Evolutionary conservation across 1,139 yeast species (phyloP).

Genomic region (Pichia sp.): DNA sequence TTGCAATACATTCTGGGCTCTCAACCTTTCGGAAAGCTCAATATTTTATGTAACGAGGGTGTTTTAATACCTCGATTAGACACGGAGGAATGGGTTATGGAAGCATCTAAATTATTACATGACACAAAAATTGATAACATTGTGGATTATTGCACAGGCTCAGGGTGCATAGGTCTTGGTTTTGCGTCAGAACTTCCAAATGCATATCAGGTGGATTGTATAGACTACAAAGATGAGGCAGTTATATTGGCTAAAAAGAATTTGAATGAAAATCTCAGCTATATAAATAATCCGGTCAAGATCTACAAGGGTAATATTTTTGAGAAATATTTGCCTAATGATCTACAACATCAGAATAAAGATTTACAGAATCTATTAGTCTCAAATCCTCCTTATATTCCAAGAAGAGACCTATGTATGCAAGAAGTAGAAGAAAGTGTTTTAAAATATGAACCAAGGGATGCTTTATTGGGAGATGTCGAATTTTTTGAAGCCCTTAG

Average conservation of each 20-base stretch:
- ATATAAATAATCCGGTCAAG: background rate
- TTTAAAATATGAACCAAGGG: slow-evolving; percentile 61
- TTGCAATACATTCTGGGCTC: slow-evolving; percentile 78
- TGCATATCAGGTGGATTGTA: slow-evolving; percentile 41
- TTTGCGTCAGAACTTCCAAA: slow-evolving; percentile 34
- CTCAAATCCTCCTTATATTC: slow-evolving; percentile 90
- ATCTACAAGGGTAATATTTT: slow-evolving; percentile 21
- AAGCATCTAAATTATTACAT: slow-evolving; percentile 36
- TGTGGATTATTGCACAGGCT: slow-evolving; percentile 82
- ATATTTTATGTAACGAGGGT: slow-evolving; percentile 53
- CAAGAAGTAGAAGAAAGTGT: slow-evolving; percentile 48
- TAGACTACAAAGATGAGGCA: slow-evolving; percentile 62
- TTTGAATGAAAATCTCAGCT: slow-evolving; percentile 18
- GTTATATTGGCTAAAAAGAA: slow-evolving; percentile 49
- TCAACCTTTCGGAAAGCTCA: slow-evolving; percentile 80
- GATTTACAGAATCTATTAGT: slow-evolving; percentile 49
- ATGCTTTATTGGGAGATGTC: slow-evolving; percentile 72
- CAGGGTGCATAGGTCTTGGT: slow-evolving; percentile 78
- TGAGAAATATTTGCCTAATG: slow-evolving; percentile 33
- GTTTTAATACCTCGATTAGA: slow-evolving; percentile 93
- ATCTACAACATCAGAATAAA: background rate
- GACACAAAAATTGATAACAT: slow-evolving; percentile 28
- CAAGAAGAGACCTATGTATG: slow-evolving; percentile 41
- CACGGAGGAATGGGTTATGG: slow-evolving; percentile 83
- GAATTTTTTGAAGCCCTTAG: slow-evolving; percentile 66